Percentiles rank a stretch among this genome's conserved stretches.
Conservation (phyloP, 306 rosid species). For the Quercus wislizeni region DNA sequence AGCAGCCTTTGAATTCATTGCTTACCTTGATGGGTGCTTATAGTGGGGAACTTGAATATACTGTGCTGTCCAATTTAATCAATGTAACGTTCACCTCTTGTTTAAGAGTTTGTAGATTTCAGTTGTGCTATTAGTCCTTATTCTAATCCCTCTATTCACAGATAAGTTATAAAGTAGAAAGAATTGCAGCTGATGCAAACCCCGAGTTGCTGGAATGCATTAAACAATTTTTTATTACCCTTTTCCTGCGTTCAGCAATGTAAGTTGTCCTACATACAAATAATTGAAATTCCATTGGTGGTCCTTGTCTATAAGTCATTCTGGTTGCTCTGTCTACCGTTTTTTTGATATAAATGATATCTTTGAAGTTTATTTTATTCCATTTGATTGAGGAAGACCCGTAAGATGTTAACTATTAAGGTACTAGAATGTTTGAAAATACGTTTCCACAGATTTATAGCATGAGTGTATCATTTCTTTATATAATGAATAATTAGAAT, state of each 20-base stretch:
- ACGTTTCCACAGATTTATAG: no score
- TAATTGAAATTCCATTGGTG: background rate
- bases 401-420: no score
- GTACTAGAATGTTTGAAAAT: no score
- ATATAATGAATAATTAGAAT: background rate
- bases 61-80: slow-evolving; percentile 77
- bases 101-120: slow-evolving; percentile 7
- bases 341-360: background rate
- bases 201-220: slow-evolving; percentile 55
- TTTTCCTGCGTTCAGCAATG: slow-evolving; percentile 76
- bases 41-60: slow-evolving; percentile 77
- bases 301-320: background rate
- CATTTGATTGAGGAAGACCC: no score
- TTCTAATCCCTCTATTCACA: slow-evolving; percentile 32
- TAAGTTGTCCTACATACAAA: slow-evolving; percentile 36
- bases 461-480: background rate
- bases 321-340: background rate
- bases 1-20: slow-evolving; percentile 65
- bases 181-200: slow-evolving; percentile 74
- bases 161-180: slow-evolving; percentile 54
- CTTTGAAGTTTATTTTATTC: background rate
- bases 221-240: slow-evolving; percentile 53
- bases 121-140: slow-evolving; percentile 23
- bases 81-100: slow-evolving; percentile 47
- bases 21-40: slow-evolving; percentile 78